Conservation (phyloP, 371 early-diverging fungal species). For the Mortierella polycephala region DNA sequence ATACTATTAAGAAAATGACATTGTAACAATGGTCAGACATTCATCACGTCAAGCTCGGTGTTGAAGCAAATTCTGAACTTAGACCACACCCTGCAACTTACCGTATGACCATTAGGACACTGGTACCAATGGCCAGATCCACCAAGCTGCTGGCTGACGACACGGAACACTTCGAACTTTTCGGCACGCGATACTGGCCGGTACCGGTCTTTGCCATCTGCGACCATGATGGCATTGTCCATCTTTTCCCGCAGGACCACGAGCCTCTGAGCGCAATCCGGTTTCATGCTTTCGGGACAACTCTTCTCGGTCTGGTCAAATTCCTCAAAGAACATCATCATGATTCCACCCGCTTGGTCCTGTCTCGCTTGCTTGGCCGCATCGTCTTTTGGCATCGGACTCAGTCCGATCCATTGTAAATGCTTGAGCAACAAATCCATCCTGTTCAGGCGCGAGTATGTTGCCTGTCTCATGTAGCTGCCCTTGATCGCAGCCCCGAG, state of each 20-base stretch:
- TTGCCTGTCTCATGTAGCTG: slow-evolving; percentile 7
- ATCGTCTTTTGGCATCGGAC: slow-evolving; percentile 2
- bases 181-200: slow-evolving; percentile 43
- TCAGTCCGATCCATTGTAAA: slow-evolving; percentile 12
- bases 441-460: slow-evolving; percentile 11
- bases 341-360: not conserved
- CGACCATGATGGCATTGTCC: slow-evolving; percentile 2
- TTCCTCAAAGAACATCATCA: slow-evolving; percentile 10
- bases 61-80: not conserved
- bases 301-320: not conserved
- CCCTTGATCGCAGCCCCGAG: slow-evolving; percentile 16
- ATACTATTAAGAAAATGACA: slow-evolving; percentile 1
- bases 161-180: slow-evolving; percentile 53
- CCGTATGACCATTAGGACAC: slow-evolving; percentile 58
- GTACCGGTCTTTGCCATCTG: too few relatives aligned
- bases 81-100: slow-evolving; percentile 11
- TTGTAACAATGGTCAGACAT: not conserved
- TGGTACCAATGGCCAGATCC: slow-evolving; percentile 56
- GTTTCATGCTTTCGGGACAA: slow-evolving; percentile 18
- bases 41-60: too few relatives aligned
- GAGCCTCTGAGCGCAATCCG: not conserved
- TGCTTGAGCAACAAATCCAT: slow-evolving; percentile 9
- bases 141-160: slow-evolving; percentile 38
- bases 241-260: slow-evolving; percentile 5
- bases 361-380: not conserved